Base-by-base conservation (phyloP, 1,284 basidiomycete species). In the Ceraceosorus bombacis region DNA sequence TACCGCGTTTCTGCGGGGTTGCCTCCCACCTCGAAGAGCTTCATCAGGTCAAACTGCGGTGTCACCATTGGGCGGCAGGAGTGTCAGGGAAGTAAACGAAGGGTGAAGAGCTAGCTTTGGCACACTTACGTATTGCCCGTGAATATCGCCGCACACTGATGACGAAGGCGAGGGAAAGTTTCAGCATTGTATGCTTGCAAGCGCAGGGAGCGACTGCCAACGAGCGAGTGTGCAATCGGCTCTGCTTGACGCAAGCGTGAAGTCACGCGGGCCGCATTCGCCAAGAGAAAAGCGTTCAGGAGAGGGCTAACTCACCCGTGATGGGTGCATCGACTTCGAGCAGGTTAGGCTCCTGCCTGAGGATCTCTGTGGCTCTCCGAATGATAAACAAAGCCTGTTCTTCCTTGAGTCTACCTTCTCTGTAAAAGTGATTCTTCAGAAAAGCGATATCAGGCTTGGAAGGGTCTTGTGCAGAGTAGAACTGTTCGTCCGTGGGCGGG, bases 341-440 rank as follows among this genome's bases (percentile, higher is more conserved):
- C 74, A 99, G 80, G 78, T 98, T 94, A 13, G 89, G 86, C 80
- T 98, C 95, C 38, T 81, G 81, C 39, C 82, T 82, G 51, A 98
- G 80, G 53, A 96, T 72, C 62, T 85, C 84, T 5, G 87, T 90
- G 51, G 79, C 76, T 53, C 86, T 87, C 63, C 87, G 84, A 59
- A 95, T 80, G 74, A 94, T 94, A 81, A 72, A 70, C 2, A 62
- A 41, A 10, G 60, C 61, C 54, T 74, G 73, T 41, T 76, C 73
- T 15, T 68, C 62, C 0, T 72, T 76, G 41, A 76, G 66, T n/a
- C 78, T 64, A 0, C 94, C 94, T 79, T 97, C 94, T 58, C 93
- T 86, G 79, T 97, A 97, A 77, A 98, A 96, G 80, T 98, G 94
- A 74, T 97, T 97, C 83, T 98, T 98, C 66, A 98, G 83, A 80